Evolutionary conservation across 352 stramenopile genomes (phyloP), one percentile per base, ranked within the genome.

Genomic region (Thalassiosira exigua): DNA sequence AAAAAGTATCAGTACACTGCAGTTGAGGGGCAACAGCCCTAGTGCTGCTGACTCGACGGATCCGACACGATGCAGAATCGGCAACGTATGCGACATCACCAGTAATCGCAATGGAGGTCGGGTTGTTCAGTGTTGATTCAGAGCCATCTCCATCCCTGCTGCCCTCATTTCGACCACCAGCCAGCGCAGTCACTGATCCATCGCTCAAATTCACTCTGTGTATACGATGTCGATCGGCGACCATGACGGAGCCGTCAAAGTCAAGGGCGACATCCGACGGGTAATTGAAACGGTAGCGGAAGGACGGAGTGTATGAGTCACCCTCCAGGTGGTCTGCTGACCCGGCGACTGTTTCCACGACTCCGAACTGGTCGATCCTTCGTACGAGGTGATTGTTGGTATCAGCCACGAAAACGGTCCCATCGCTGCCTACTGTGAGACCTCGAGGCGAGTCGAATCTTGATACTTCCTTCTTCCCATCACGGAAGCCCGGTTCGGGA

Each of bases 331-430:
- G 51, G 27, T 62, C 53, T 5, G 91, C 19, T 48, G 72, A 66
- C 9, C 91, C 85, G 62, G 86, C 82, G 11, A 94, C 84, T 2
- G 92, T 96, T 27, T 88, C 87, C 4, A 91, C 85, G 46, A 92
- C 90, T 32, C 87, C 88, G 59, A 88, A 95, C 60, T 90, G 59
- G 68, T 91, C 76, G 36, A 98, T 91, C 19, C 87, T 82, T 7
- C 97, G 89, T 29, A 99, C 91, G 1, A 98, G 76, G 71, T 98
- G 94, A 71, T 99, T 99, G 33, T 97, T 95, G 4, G 95, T 98
- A 72, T 99, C 97, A 0, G 96, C 96, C 1, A 98, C 96, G 52
- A 97, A 97, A 5, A 98, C 87, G 52, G 94, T 54, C 26, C 95
- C 95, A 32, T 92, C 80, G 19, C 81, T 56, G 74, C 93, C 91